Evolutionary conservation across 2,329 filamentous ascomycete species (phyloP).

Genomic region (Fusarium liriodendri): DNA sequence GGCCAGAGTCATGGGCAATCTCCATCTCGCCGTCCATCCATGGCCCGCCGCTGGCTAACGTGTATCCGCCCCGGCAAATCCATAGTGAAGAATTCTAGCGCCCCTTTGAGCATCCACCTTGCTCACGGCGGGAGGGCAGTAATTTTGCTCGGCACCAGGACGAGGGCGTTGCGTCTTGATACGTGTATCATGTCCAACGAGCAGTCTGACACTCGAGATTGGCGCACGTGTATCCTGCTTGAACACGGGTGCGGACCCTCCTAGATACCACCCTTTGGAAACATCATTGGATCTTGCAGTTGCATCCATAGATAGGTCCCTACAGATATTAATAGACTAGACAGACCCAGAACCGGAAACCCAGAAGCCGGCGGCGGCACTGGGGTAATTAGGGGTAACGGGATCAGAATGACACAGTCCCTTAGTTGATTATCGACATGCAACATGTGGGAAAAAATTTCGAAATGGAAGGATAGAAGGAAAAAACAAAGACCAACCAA

Average conservation of each 20-base stretch:
- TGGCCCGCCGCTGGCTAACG: conserved; percentile 15
- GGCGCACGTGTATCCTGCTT: neutral
- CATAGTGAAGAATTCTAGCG: conserved; percentile 31
- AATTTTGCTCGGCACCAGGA: neutral
- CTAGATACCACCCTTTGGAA: neutral
- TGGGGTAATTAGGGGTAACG: conserved; percentile 29
- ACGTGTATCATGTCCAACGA: neutral
- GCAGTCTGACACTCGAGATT: neutral
- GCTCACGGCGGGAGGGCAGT: neutral
- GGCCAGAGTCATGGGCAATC: conserved; percentile 24
- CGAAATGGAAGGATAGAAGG: conserved; percentile 19
- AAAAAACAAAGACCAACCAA: conserved; percentile 35
- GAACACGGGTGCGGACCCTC: neutral
- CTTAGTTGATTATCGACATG: neutral
- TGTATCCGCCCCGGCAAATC: conserved; percentile 12
- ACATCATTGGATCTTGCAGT: neutral
- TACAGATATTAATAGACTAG: neutral
- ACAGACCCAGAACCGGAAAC: neutral
- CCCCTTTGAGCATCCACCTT: conserved; percentile 20
- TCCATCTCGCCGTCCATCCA: conserved; percentile 26
- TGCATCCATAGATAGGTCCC: neutral
- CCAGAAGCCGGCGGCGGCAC: conserved; percentile 19
- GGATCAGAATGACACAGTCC: conserved; percentile 8
- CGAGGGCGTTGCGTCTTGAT: neutral
- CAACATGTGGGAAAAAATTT: neutral